Percentiles rank a stretch among this genome's conserved stretches.
Evolutionary conservation across 1,139 yeast genomes (phyloP).

Genomic region (Geotrichum carabidarum): DNA sequence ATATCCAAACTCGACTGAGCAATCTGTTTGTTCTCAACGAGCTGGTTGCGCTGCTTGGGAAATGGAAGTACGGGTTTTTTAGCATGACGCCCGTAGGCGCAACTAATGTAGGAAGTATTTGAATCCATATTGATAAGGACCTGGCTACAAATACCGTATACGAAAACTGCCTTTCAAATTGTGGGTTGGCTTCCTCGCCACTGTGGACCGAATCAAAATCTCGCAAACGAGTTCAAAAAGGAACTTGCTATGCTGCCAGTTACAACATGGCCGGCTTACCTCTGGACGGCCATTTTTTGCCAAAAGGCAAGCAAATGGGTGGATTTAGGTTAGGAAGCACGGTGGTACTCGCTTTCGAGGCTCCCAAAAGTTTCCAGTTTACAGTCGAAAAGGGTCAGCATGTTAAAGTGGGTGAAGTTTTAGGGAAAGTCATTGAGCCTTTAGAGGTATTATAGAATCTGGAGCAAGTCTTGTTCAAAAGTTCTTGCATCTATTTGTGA

Average conservation of each 20-base stretch:
- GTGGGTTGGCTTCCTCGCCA: conserved; percentile 4
- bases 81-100: conserved; percentile 99
- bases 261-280: conserved; percentile 72
- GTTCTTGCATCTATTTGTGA: no score
- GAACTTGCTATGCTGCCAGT: conserved; percentile 91
- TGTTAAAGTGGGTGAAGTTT: conserved; percentile 78
- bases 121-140: conserved; percentile 85
- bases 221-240: conserved; percentile 47
- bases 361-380: conserved; percentile 72
- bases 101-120: conserved; percentile 93
- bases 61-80: conserved; percentile 95
- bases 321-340: conserved; percentile 95
- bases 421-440: conserved; percentile 44
- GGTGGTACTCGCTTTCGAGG: conserved; percentile 91
- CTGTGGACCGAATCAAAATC: conserved; percentile 8
- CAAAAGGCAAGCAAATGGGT: conserved; percentile 93
- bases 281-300: conserved; percentile 80
- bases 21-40: conserved; percentile 89
- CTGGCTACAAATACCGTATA: conserved; percentile 72
- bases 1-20: conserved; percentile 79
- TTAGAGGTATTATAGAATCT: no score
- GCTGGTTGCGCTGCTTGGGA: conserved; percentile 88
- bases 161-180: conserved; percentile 38
- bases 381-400: conserved; percentile 65
- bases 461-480: no score